These are phyloP conservation scores for Eucalyptus tenuipes DNA, from an alignment of 345 rosid species.

Conservation along the genomic window DNA sequence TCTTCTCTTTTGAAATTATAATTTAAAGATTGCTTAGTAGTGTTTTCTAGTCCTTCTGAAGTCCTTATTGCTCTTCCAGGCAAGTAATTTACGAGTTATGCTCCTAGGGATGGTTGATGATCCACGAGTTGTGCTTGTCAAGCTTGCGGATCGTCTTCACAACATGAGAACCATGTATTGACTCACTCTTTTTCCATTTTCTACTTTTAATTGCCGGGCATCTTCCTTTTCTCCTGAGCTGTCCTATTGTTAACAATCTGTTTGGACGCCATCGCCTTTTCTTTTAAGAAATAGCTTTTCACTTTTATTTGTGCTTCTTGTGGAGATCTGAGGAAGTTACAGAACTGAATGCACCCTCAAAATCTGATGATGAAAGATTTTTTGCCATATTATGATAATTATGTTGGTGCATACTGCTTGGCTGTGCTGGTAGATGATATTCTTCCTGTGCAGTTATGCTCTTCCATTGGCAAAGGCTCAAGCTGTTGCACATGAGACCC, in stretches of 20 bases:
- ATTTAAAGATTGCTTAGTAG: not conserved
- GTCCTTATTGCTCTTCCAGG: constrained; percentile 16
- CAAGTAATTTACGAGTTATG: constrained; percentile 52
- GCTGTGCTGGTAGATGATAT: not conserved
- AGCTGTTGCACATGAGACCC: constrained; percentile 69
- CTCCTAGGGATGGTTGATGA: constrained; percentile 78
- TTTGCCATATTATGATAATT: not conserved
- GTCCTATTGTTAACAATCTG: not conserved
- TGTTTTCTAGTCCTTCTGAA: not conserved
- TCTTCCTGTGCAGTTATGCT: constrained; percentile 36
- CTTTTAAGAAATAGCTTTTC: not conserved
- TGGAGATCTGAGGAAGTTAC: not conserved
- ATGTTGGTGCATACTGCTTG: not conserved
- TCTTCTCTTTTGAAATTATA: not conserved
- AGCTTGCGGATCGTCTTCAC: constrained; percentile 80
- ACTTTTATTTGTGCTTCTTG: not conserved
- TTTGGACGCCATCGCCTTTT: not conserved
- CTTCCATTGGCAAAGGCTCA: constrained; percentile 48
- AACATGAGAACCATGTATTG: constrained; percentile 75
- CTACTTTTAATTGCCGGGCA: not conserved
- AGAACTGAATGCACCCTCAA: not conserved
- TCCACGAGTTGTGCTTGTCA: constrained; percentile 74
- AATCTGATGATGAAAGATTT: not conserved
- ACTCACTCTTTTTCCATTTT: not conserved
- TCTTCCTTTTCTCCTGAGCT: not conserved